Evolutionary conservation across 805 yeast genomes (phyloP).

Genomic region (Cyberlindnera mycetangii): DNA sequence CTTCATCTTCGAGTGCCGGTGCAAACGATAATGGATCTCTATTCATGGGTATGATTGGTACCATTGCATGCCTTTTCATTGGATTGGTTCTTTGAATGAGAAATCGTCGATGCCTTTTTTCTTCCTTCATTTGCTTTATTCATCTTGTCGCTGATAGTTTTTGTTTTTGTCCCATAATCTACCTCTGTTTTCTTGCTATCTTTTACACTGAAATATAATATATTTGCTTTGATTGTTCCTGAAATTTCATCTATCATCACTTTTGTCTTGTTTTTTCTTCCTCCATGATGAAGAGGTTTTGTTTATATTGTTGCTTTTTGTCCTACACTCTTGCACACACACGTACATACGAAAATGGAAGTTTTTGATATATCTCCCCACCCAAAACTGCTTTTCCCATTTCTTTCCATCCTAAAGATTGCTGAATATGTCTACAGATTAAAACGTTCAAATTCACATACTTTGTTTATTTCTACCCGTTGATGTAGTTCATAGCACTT

Average conservation of each 20-base stretch:
- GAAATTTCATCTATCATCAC: no score
- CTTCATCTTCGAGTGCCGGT: not conserved
- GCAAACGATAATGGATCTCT: slow-evolving; percentile 1
- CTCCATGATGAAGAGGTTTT: no score
- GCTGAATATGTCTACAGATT: no score
- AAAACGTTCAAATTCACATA: no score
- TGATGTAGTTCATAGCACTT: no score
- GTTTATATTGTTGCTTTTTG: not conserved
- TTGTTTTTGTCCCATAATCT: not conserved
- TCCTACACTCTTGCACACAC: not conserved
- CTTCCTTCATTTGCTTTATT: not conserved
- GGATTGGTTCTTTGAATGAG: slow-evolving; percentile 8
- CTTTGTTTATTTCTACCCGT: no score
- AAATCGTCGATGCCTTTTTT: no score
- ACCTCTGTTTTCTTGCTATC: not conserved
- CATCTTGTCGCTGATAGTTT: no score
- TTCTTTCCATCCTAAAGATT: no score
- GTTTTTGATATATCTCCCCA: not conserved
- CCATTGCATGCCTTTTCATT: slow-evolving; percentile 1
- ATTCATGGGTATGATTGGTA: slow-evolving; percentile 1
- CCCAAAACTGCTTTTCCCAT: not conserved
- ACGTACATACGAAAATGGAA: not conserved
- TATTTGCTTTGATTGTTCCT: not conserved
- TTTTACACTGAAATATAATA: no score
- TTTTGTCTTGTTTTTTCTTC: not conserved